phyloP scores from a whole-genome alignment of 306 rosid species.

The Betula pendula region DNA sequence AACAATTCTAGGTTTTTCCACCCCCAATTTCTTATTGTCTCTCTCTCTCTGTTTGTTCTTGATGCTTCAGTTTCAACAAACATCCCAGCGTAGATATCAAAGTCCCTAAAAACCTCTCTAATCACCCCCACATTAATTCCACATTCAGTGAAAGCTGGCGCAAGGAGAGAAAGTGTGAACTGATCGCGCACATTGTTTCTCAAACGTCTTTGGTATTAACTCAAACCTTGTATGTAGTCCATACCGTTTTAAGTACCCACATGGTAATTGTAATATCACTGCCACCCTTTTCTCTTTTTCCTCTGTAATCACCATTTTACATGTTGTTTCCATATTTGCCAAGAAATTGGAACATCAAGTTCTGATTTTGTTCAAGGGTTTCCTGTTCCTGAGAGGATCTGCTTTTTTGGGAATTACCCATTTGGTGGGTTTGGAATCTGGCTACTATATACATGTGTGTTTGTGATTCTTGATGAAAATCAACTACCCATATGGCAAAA shows the following conservation, averaged over 20 bases:
- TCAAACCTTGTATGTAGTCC: constrained; percentile 11
- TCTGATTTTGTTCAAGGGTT: constrained; percentile 26
- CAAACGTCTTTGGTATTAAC: constrained; percentile 31
- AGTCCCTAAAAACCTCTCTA: neutral
- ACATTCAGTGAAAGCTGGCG: constrained; percentile 39
- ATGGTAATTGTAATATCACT: constrained; percentile 38
- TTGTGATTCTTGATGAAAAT: constrained; percentile 16
- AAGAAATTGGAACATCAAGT: constrained; percentile 16
- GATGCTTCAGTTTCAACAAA: constrained; percentile 1
- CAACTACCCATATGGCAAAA: constrained; percentile 28
- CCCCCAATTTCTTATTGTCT: neutral
- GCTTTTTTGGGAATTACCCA: constrained; percentile 5
- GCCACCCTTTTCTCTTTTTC: constrained; percentile 22
- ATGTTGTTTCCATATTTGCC: constrained; percentile 16
- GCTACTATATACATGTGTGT: neutral
- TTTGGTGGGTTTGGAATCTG: constrained; percentile 21
- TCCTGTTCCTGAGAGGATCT: neutral
- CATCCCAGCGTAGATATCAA: neutral
- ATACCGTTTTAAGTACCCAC: constrained; percentile 3
- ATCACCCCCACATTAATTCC: neutral
- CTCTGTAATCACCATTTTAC: constrained; percentile 7
- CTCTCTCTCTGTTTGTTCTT: constrained; percentile 6
- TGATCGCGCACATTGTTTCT: constrained; percentile 33
- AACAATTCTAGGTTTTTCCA: constrained; percentile 4
- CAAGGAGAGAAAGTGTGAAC: constrained; percentile 35